phyloP scores from a whole-genome alignment of 306 rosid genomes.

The Leucaena leucocephala region DNA sequence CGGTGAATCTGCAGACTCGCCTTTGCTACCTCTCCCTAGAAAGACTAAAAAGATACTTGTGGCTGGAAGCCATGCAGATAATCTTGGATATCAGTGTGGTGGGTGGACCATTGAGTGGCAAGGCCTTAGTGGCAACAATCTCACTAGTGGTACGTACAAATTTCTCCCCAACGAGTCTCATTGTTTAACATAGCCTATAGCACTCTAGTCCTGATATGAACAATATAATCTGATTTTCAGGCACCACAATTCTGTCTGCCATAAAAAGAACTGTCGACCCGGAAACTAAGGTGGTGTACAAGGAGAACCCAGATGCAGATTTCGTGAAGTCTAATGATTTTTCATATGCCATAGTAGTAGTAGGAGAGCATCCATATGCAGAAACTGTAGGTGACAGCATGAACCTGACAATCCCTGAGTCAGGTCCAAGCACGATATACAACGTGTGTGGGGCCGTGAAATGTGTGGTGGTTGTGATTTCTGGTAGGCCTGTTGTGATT shows the following conservation, averaged over 20 bases:
- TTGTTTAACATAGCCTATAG: background rate
- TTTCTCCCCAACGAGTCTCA: background rate
- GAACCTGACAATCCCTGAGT: slow-evolving; percentile 47
- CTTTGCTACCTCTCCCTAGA: slow-evolving; percentile 51
- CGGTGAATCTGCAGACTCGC: slow-evolving; percentile 38
- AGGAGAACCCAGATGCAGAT: slow-evolving; percentile 51
- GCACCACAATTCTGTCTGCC: slow-evolving; percentile 57
- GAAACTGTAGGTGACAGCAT: slow-evolving; percentile 48
- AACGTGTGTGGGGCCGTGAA: slow-evolving; percentile 46
- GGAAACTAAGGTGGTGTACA: slow-evolving; percentile 42
- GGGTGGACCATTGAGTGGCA: slow-evolving; percentile 67
- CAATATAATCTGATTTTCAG: slow-evolving; percentile 25
- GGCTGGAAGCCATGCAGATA: slow-evolving; percentile 62
- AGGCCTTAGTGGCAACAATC: slow-evolving; percentile 54
- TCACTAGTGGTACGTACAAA: background rate
- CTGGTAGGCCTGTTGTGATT: slow-evolving; percentile 56
- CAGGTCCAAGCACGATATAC: slow-evolving; percentile 46
- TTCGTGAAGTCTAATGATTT: slow-evolving; percentile 45
- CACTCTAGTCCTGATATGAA: background rate
- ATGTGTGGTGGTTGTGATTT: slow-evolving; percentile 53
- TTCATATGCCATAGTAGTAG: slow-evolving; percentile 52
- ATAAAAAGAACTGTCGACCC: slow-evolving; percentile 43
- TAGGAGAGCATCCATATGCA: slow-evolving; percentile 59
- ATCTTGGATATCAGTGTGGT: slow-evolving; percentile 64
- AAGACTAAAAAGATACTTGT: slow-evolving; percentile 52